Evolutionary conservation across 2,329 filamentous ascomycete genomes (phyloP), one percentile per base, ranked within the genome.

Genomic region (Aspergillus ochraceus): DNA sequence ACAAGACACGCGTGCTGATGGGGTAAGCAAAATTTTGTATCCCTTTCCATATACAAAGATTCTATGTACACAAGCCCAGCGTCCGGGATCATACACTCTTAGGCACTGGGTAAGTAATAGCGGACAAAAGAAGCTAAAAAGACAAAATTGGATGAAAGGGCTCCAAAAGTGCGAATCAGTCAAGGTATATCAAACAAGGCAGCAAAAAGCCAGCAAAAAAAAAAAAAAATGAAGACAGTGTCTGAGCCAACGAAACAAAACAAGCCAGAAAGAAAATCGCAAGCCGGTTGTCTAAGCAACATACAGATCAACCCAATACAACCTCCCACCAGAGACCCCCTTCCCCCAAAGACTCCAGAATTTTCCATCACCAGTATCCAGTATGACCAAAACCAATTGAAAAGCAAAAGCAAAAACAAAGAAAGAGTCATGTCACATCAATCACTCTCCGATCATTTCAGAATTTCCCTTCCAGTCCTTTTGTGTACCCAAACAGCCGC

Each of bases 341-440:
- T n/a, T n/a, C 24, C 39, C 55, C 58, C 60, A 57, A 60, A 64
- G 60, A 65, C 63, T 63, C 66, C 64, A 49, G 14, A 36, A 39
- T 57, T 52, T 55, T 52, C 55, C 56, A 63, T 60, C 52, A 49
- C 54, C 49, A 55, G 50, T 52, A 61, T 49, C 52, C 53, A 58
- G 59, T 59, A 30, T 24, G 36, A 59, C 36, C 36, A 47, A 57
- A 56, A 32, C 19, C 17, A 46, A 30, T 45, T 29, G 49, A 52
- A 59, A 22, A 60, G 55, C 24, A 54, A 56, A 54, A 50, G 32
- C 17, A 55, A 56, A 54, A 59, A 46, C 55, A 12, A 36, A 36
- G 26, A 52, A 55, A 42, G 26, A 45, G 60, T 68, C 66, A 59
- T 65, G 59, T 62, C 58, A 63, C 50, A 60, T 67, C 64, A 55